Evolutionary conservation across 2,329 filamentous ascomycete genomes (phyloP).

Genomic region (Conoideocrella luteorostrata): DNA sequence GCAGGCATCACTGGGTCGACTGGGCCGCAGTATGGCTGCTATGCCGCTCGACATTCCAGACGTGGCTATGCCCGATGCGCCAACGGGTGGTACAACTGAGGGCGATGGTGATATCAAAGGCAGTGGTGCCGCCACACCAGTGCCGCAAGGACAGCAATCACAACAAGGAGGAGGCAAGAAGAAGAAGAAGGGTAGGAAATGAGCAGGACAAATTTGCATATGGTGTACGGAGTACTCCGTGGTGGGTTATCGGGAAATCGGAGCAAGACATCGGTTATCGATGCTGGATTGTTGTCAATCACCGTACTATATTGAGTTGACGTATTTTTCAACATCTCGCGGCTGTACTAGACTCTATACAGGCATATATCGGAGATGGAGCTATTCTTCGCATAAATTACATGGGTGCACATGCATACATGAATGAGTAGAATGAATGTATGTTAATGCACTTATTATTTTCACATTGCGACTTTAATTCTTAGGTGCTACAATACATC

Average conservation of each 20-base stretch:
- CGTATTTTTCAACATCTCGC: too few species aligned
- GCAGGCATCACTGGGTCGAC: conserved; percentile 59
- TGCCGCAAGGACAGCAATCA: conserved; percentile 17
- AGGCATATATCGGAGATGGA: too few species aligned
- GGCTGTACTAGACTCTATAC: too few species aligned
- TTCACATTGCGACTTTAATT: too few species aligned
- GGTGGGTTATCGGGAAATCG: too few species aligned
- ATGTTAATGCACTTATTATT: background rate
- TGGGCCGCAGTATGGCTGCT: conserved; percentile 65
- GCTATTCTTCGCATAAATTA: too few species aligned
- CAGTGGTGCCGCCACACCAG: conserved; percentile 19
- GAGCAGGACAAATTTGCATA: background rate
- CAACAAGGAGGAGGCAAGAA: conserved; percentile 46
- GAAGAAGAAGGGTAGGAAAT: conserved; percentile 69
- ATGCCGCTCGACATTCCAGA: conserved; percentile 37
- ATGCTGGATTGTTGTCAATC: too few species aligned
- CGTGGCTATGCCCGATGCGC: conserved; percentile 36
- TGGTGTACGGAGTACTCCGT: background rate
- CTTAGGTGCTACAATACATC: conserved; percentile 11
- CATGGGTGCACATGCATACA: too few species aligned
- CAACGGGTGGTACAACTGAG: conserved; percentile 13
- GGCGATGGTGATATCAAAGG: conserved; percentile 23
- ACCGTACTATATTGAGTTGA: too few species aligned
- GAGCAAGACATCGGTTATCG: background rate
- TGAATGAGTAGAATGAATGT: too few species aligned